Percentiles rank a stretch among this genome's conserved stretches.
phyloP scores from a whole-genome alignment of 2,329 filamentous ascomycete genomes.

The Trichoderma sp. region DNA sequence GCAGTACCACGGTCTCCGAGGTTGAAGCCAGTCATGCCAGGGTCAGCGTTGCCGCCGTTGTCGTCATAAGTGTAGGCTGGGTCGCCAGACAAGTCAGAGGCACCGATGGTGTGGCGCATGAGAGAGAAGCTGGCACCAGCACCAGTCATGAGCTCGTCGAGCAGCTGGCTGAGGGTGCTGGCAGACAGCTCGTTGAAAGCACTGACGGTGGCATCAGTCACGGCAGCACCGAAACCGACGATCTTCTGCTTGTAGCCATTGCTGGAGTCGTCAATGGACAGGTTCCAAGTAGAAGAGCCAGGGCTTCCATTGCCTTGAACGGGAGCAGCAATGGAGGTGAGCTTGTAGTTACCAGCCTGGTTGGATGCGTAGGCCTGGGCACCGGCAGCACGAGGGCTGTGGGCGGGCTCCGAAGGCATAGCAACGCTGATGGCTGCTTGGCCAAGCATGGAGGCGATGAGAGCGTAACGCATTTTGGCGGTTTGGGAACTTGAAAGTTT shows the following conservation, averaged over 20 bases:
- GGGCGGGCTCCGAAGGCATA: background rate
- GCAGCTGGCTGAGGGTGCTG: constrained; percentile 34
- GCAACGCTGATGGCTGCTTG: constrained; percentile 14
- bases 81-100: constrained; percentile 41
- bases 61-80: constrained; percentile 44
- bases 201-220: constrained; percentile 43
- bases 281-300: constrained; percentile 39
- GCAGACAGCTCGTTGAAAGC: constrained; percentile 38
- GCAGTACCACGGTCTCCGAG: constrained; percentile 40
- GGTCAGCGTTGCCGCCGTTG: constrained; percentile 34
- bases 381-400: constrained; percentile 5
- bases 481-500: background rate
- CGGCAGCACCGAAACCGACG: constrained; percentile 42
- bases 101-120: constrained; percentile 42
- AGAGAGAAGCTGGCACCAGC: constrained; percentile 40
- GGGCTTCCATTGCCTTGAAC: constrained; percentile 37
- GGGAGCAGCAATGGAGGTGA: constrained; percentile 36
- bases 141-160: constrained; percentile 38
- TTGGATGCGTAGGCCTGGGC: constrained; percentile 37
- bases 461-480: constrained; percentile 16
- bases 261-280: constrained; percentile 40
- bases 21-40: constrained; percentile 33
- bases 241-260: constrained; percentile 42
- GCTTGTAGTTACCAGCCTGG: constrained; percentile 38
- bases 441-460: constrained; percentile 10